Conservation (phyloP, 139 green algal species). For the Pleodorina starrii region DNA sequence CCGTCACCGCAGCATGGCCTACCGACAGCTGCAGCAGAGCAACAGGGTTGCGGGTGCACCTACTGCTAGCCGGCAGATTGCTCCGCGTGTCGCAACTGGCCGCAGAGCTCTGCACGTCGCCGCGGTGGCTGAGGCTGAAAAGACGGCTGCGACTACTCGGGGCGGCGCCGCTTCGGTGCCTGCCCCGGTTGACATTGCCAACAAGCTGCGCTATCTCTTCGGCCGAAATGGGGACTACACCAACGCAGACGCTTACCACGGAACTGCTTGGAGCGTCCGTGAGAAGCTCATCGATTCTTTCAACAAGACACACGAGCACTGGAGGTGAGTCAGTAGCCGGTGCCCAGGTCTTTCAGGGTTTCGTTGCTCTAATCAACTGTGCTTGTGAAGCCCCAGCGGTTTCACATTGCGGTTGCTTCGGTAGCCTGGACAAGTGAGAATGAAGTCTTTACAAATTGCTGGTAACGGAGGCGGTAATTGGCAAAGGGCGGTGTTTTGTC, state of each 20-base stretch:
- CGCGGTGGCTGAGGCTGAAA: constrained; percentile 58
- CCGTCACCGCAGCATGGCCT: constrained; percentile 10
- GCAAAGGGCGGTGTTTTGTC: neutral
- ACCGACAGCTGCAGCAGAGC: constrained; percentile 34
- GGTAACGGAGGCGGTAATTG: neutral
- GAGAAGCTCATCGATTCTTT: constrained; percentile 90
- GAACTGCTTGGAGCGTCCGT: constrained; percentile 81
- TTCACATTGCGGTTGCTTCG: neutral
- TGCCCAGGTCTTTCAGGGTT: neutral
- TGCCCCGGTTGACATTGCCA: constrained; percentile 43
- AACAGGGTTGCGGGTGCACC: constrained; percentile 14
- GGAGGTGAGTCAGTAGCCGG: constrained; percentile 70
- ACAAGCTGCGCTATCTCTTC: constrained; percentile 60
- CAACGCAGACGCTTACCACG: constrained; percentile 68
- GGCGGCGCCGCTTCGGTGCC: neutral
- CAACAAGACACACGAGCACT: constrained; percentile 87
- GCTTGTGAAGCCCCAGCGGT: neutral
- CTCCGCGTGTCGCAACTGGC: neutral
- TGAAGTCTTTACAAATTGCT: too few species aligned
- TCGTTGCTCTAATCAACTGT: neutral
- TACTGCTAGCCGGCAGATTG: neutral
- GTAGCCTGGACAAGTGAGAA: too few species aligned
- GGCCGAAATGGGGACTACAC: constrained; percentile 53
- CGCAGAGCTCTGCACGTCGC: constrained; percentile 24
- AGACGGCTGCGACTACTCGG: constrained; percentile 14